Evolutionary conservation across 441 rosid species (phyloP).

Genomic region (Pelargonium australe): DNA sequence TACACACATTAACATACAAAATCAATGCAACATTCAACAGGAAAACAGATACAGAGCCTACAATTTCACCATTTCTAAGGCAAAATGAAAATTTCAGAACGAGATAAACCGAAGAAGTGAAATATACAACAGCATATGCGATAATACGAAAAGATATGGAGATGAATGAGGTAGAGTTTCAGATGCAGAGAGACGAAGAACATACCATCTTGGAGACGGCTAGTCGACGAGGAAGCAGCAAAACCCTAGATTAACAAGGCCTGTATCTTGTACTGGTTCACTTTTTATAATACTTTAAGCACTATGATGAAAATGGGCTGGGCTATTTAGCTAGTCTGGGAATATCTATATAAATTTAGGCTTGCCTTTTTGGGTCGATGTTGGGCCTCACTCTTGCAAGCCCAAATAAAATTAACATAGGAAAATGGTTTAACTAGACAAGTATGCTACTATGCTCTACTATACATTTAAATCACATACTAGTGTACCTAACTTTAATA

Average conservation of each 20-base stretch:
- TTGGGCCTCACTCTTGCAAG: too few species aligned
- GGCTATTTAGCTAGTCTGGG: neutral
- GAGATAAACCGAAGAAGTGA: neutral
- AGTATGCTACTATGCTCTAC: too few species aligned
- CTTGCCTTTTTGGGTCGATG: too few species aligned
- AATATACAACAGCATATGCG: neutral
- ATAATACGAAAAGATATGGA: neutral
- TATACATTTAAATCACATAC: too few species aligned
- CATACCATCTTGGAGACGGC: conserved; percentile 2
- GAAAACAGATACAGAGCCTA: neutral
- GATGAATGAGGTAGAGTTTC: neutral
- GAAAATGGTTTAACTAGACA: too few species aligned
- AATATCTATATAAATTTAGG: neutral
- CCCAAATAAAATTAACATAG: too few species aligned
- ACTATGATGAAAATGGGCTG: neutral
- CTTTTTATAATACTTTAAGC: neutral
- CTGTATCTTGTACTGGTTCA: neutral
- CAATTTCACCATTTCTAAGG: neutral
- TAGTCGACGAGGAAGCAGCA: neutral
- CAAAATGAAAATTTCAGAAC: neutral
- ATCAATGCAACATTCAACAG: neutral
- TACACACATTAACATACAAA: too few species aligned
- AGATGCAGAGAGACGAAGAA: neutral
- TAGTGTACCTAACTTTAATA: too few species aligned
- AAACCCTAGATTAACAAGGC: neutral